Percentiles rank a stretch among this genome's conserved stretches.
Evolutionary conservation across 73 alveolate species (phyloP).

Genomic region (Tetrahymena borealis): DNA sequence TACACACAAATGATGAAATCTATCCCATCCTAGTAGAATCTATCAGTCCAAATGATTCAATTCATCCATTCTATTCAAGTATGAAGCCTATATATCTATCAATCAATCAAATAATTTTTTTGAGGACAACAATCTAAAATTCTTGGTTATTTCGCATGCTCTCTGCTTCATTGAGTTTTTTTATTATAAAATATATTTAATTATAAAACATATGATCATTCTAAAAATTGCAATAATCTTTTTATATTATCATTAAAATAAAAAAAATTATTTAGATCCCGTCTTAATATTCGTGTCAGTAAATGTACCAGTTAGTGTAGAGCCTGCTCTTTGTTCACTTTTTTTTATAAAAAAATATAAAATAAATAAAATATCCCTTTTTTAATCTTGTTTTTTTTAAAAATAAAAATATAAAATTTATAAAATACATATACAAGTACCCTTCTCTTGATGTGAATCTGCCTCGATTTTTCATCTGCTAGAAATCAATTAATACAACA

Average conservation of each 20-base stretch:
- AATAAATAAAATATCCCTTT: no score
- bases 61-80: no score
- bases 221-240: not conserved
- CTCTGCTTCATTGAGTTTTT: not conserved
- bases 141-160: no score
- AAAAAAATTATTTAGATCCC: not conserved
- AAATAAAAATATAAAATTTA: not conserved
- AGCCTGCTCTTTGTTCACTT: not conserved
- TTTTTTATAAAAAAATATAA: not conserved
- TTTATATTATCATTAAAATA: not conserved
- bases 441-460: not conserved
- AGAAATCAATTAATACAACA: not conserved
- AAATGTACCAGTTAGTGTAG: not conserved
- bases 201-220: not conserved
- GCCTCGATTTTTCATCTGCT: not conserved
- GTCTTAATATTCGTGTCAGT: constrained; percentile 2
- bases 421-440: not conserved
- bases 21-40: no score
- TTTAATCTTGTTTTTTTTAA: not conserved
- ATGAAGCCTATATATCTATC: no score
- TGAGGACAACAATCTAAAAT: no score
- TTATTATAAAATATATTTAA: not conserved
- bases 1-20: no score
- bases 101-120: no score
- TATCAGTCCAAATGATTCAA: no score